Evolutionary conservation across 495 filamentous ascomycete species (phyloP).

Genomic region (Podospora tetraspora): DNA sequence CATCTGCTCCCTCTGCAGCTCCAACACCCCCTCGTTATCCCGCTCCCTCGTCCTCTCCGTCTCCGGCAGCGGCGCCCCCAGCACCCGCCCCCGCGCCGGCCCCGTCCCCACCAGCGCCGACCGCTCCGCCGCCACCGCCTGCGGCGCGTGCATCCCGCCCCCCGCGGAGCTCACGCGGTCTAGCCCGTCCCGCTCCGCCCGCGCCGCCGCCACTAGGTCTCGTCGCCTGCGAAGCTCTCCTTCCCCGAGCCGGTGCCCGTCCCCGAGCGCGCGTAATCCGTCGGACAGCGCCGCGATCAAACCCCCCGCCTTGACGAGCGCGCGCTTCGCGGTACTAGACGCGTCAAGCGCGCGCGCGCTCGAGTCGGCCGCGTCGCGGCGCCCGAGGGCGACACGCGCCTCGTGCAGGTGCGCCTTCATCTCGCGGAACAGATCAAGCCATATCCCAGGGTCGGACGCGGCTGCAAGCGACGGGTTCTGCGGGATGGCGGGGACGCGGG

Average conservation of each 20-base stretch:
- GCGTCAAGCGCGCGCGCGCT: constrained; percentile 51
- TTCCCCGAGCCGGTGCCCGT: constrained; percentile 56
- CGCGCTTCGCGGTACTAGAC: constrained; percentile 72
- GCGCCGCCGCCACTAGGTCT: constrained; percentile 71
- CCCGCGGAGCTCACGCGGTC: constrained; percentile 73
- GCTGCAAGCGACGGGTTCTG: constrained; percentile 36
- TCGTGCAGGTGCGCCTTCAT: constrained; percentile 80
- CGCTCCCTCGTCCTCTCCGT: constrained; percentile 82
- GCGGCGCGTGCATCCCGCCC: constrained; percentile 29
- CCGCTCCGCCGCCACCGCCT: constrained; percentile 13
- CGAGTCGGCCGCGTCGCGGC: constrained; percentile 65
- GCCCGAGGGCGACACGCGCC: constrained; percentile 66
- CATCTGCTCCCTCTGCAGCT: constrained; percentile 81
- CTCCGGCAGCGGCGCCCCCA: constrained; percentile 73
- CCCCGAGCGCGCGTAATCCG: constrained; percentile 55
- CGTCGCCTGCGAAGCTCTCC: constrained; percentile 80
- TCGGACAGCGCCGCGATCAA: constrained; percentile 64
- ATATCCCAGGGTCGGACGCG: constrained; percentile 70
- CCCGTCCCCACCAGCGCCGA: constrained; percentile 16
- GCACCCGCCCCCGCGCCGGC: constrained; percentile 53
- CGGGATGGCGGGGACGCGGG: constrained; percentile 34
- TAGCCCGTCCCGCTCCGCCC: constrained; percentile 79
- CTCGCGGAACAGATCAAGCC: constrained; percentile 81
- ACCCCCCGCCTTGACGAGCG: constrained; percentile 66
- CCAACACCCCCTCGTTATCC: constrained; percentile 83